A percentile compares a stretch with the other conserved stretches of the same genome.
Conservation (phyloP, 176 grass and related monocot species). For the Cenchrus purpureus region DNA sequence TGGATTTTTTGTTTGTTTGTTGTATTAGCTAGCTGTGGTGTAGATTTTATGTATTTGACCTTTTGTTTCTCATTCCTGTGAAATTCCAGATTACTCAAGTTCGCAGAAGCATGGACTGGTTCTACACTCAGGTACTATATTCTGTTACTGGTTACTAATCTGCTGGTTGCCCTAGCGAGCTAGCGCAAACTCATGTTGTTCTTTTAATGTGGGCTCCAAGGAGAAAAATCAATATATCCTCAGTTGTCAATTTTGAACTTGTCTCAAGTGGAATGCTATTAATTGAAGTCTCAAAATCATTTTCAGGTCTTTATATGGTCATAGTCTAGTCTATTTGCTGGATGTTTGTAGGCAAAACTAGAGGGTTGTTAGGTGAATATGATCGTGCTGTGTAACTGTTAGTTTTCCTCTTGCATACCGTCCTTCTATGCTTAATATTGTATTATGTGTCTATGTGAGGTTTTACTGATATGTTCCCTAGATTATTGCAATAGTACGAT, state of each 20-base stretch:
- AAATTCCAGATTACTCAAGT: slow-evolving; percentile 67
- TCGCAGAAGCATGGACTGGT: slow-evolving; percentile 76
- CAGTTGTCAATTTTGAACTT: background rate
- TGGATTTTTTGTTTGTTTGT: background rate
- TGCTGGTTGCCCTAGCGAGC: background rate
- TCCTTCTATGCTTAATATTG: background rate
- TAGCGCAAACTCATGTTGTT: background rate
- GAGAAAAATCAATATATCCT: background rate
- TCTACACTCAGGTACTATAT: slow-evolving; percentile 76
- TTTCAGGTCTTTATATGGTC: background rate
- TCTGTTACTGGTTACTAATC: background rate
- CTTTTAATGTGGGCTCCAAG: background rate
- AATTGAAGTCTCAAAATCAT: background rate
- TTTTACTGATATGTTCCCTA: background rate
- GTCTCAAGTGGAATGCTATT: background rate
- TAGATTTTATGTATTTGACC: slow-evolving; percentile 22
- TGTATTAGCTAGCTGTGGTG: background rate
- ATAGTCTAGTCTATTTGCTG: background rate
- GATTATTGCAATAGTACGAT: background rate
- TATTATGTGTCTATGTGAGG: background rate
- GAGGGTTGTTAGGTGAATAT: background rate
- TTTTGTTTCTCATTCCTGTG: slow-evolving; percentile 27
- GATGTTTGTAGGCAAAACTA: background rate
- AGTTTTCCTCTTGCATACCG: background rate
- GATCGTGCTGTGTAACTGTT: background rate